Base-by-base conservation (phyloP, 2,329 filamentous ascomycete genomes). In the Aspergillus aculeatinus region DNA sequence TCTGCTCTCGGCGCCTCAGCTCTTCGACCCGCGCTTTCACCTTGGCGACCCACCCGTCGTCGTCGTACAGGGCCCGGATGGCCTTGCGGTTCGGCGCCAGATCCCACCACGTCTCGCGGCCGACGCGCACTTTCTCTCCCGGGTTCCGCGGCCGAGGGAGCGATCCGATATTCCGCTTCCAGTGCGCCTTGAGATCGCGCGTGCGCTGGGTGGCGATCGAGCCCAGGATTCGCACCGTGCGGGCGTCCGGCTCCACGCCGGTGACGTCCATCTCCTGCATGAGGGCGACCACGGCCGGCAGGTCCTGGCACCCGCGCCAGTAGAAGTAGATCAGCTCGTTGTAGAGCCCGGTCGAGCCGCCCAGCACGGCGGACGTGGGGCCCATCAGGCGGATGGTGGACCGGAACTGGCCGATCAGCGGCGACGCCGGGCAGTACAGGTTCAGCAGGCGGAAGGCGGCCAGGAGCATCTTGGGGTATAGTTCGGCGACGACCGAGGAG, bases 221-320 rank as follows among this genome's bases (percentile, higher is more conserved):
- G 7, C 68, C 61, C 39, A 79, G 60, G 4, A 78, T 61, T 0
- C 60, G 57, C 14, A 70, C 63, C 5, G 78, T 79, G 25, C 70
- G 69, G 5, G 60, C 42, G 57, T 77, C 71, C 7, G 75, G 71
- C 44, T 75, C 72, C 51, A 80, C 66, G 4, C 78, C 79, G 5
- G 69, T 72, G n/a, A 73, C 66, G 52, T 79, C 72, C 79, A 81
- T 81, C 51, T 81, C 78, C 25, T 67, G 66, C 10, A 80, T 66
- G 10, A 80, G 68, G 1, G 70, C 66, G 3, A 77, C 67, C 31
- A 81, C 73, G 16, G 70, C 73, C 5, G 73, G 70, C 2, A 81
- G 65, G 49, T 80, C 76, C 6, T 73, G 74, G 54, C 76, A 76
- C 5, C 74, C 73, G 44, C 69, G 67, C 79, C 79, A 81, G 59